Evolutionary conservation across 2,329 filamentous ascomycete species (phyloP), one percentile per base, ranked within the genome.

Genomic region (Malbranchea zuffiana): DNA sequence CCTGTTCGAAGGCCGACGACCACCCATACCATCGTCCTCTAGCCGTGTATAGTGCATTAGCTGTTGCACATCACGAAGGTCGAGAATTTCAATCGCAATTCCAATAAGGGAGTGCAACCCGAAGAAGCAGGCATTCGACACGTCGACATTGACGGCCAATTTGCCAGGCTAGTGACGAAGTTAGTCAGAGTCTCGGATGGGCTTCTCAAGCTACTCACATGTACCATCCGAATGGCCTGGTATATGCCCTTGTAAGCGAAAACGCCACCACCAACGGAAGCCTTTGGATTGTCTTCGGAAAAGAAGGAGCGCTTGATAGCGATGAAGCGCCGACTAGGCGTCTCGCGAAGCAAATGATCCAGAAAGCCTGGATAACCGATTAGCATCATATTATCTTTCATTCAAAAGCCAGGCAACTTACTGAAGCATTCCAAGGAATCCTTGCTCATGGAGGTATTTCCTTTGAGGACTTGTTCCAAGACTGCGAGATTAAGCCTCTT

Each of bases 61-160:
- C n/a, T 57, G 45, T 30, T 51, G 42, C 27, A 53, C 42, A 35
- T 62, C 56, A 25, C 50, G 46, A 17, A 48, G 43, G 11, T 54
- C 50, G 3, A 57, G 47, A 7, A 61, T 45, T 6, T 53, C 52
- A 37, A 58, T 50, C 12, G 61, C 56, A 6, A 56, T 50, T 11
- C 53, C 52, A 16, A 59, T 47, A 10, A 65, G 47, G 6, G 52
- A 50, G n/a, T 47, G 57, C 7, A 55, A 56, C 21, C 66, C 69
- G 80, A 83, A 96, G 63, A 98, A 98, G 8, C 82, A 82, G 0
- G 84, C 82, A 53, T 96, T 94, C 39, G 87, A 80, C 19, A 94
- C 81, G 51, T 98, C 88, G 7, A 93, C 76, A 49, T 95, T 96
- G 54, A 98, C 65, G 0, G 82, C 75, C 4, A 96, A 68, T 6